Evolutionary conservation across 345 rosid species (phyloP), one percentile per base, ranked within the genome.

Genomic region (Pugionium cornutum): DNA sequence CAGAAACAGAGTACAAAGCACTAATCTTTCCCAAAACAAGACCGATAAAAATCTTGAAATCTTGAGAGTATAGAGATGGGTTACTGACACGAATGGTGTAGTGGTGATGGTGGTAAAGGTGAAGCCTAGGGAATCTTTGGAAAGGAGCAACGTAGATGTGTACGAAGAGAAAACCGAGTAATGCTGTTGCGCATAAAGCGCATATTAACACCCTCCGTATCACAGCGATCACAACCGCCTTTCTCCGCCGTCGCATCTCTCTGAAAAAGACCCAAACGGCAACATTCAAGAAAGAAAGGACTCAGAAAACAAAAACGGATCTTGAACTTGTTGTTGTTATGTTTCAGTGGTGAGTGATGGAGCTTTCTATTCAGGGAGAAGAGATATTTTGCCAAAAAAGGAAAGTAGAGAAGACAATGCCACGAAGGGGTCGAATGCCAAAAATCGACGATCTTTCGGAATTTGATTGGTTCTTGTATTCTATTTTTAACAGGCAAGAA

Each of bases 81-180:
- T 50, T 53, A 70, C 60, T 35, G 8, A 76, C 81, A 34, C 58
- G 83, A 75, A 78, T 52, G 64, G n/a, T 18, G 49, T 48, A 35
- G 10, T 76, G 50, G 11, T 79, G 31, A 34, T 18, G 18, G 18
- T 18, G 18, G 1, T 83, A 83, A 34, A 83, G 86, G 63, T 80
- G 61, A 42, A 81, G 68, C 69, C 58, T 82, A 35, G 82, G 67
- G 62, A 79, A 67, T 45, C 41, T 76, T 18, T 79, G 61, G 27
- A 79, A 70, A 84, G 89, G 85, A 65, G 88, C 73, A 26, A 82
- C 75, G 69, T 77, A 84, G 10, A 81, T 64, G 83, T 86, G 84
- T 5, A 84, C 77, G 8, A 83, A 78, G 61, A 85, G 69, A 29
- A 77, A 72, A 3, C 73, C 68, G 25, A 77, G 59, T 33, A 84